phyloP scores from a whole-genome alignment of 2,329 filamentous ascomycete genomes.

The Hypomyces rosellus region DNA sequence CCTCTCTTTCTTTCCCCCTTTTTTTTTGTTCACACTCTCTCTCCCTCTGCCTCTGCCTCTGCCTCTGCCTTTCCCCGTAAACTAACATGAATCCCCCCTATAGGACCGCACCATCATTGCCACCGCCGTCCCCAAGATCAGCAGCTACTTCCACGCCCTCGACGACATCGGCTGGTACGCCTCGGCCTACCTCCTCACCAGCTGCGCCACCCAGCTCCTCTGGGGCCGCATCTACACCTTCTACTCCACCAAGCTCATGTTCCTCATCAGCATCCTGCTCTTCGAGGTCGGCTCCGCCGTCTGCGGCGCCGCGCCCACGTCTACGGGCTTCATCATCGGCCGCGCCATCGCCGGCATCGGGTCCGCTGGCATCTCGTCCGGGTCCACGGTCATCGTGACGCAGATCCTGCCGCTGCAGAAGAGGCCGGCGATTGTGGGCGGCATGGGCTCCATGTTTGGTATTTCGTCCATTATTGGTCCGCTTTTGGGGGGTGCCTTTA shows the following conservation, averaged over 20 bases:
- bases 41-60: neutral
- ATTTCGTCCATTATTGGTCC: conserved; percentile 28
- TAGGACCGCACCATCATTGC: conserved; percentile 30
- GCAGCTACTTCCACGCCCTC: conserved; percentile 30
- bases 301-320: conserved; percentile 22
- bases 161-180: conserved; percentile 35
- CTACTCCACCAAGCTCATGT: conserved; percentile 22
- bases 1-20: too few species aligned
- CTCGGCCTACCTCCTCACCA: conserved; percentile 21
- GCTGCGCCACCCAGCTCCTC: conserved; percentile 19
- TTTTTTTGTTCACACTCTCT: neutral
- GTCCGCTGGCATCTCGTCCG: conserved; percentile 29
- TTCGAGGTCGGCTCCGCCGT: conserved; percentile 21
- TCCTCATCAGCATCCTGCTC: conserved; percentile 17
- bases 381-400: conserved; percentile 14
- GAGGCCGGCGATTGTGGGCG: conserved; percentile 6
- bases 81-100: neutral
- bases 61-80: too few species aligned
- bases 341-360: conserved; percentile 33
- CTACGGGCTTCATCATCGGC: conserved; percentile 30
- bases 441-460: conserved; percentile 27
- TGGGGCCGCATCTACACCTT: conserved; percentile 24
- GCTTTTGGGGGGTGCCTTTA: conserved; percentile 22
- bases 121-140: conserved; percentile 30
- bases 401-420: neutral